These are phyloP conservation scores for Parmelia sp. DNA, from an alignment of 495 filamentous ascomycete genomes.

Conservation along the genomic window DNA sequence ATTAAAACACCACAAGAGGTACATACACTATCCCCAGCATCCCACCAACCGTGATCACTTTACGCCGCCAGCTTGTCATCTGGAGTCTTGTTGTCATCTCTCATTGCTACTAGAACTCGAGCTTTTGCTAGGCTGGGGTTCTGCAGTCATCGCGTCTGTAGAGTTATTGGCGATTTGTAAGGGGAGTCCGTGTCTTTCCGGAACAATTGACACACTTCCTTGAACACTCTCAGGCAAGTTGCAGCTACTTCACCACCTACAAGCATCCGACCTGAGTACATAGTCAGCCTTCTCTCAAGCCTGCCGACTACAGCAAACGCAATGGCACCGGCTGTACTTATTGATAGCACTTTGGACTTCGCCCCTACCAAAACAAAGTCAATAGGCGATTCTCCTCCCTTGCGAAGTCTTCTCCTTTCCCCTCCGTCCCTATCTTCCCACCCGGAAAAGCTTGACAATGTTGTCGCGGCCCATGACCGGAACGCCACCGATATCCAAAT, in stretches of 20 bases:
- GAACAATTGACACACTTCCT: background rate
- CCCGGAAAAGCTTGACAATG: constrained; percentile 51
- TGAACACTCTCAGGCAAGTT: background rate
- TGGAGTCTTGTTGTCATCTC: background rate
- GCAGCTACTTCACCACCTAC: background rate
- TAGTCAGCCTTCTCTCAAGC: background rate
- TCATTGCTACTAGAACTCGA: background rate
- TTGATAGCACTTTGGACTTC: constrained; percentile 16
- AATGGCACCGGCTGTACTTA: constrained; percentile 19
- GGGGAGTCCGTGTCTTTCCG: background rate
- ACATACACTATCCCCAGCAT: too few species aligned
- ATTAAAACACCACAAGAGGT: too few species aligned
- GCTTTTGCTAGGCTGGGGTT: background rate
- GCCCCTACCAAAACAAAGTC: constrained; percentile 1
- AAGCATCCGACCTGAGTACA: background rate
- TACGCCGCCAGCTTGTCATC: background rate
- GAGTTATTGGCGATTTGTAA: too few species aligned
- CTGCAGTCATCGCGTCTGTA: too few species aligned
- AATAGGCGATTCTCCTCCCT: background rate
- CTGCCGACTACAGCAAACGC: background rate
- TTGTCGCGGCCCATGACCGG: constrained; percentile 62
- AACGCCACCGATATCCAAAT: constrained; percentile 84
- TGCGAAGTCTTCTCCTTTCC: constrained; percentile 60
- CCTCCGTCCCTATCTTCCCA: constrained; percentile 69
- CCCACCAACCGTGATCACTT: too few species aligned